A percentile compares a stretch with the other conserved stretches of the same genome.
phyloP scores from a whole-genome alignment of 208 protist species.

The Crithidia thermophila region DNA sequence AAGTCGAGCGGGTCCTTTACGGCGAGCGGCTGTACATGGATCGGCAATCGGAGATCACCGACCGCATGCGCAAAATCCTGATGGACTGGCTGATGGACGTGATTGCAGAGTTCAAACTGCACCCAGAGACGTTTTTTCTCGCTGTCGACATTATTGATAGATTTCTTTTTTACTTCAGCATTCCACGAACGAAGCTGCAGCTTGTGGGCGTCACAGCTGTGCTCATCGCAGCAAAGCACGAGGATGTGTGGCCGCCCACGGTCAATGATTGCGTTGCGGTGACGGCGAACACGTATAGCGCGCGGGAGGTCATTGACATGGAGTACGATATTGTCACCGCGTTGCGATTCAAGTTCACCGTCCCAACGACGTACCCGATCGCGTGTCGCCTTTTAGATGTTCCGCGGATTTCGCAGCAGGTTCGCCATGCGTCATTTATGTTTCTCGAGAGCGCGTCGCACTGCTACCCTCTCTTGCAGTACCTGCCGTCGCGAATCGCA shows the following conservation, averaged over 20 bases:
- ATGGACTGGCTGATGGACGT: slow-evolving; percentile 98
- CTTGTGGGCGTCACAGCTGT: slow-evolving; percentile 88
- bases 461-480: slow-evolving; percentile 62
- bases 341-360: slow-evolving; percentile 75
- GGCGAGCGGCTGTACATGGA: slow-evolving; percentile 52
- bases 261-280: slow-evolving; percentile 95
- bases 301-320: slow-evolving; percentile 78
- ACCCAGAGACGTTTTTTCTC: slow-evolving; percentile 96
- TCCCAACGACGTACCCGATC: slow-evolving; percentile 75
- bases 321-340: slow-evolving; percentile 66
- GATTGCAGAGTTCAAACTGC: slow-evolving; percentile 93
- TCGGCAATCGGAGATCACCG: slow-evolving; percentile 92
- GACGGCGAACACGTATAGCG: slow-evolving; percentile 89
- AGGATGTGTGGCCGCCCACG: slow-evolving; percentile 88
- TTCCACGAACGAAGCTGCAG: slow-evolving; percentile 78
- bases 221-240: slow-evolving; percentile 91
- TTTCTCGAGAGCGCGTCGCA: slow-evolving; percentile 77
- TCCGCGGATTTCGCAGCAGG: slow-evolving; percentile 14
- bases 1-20: slow-evolving; percentile 56
- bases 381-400: slow-evolving; percentile 53
- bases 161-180: slow-evolving; percentile 67
- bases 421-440: slow-evolving; percentile 57
- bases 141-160: slow-evolving; percentile 97
- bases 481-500: slow-evolving; percentile 67
- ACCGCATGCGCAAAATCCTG: slow-evolving; percentile 96